Percentiles rank a stretch among this genome's conserved stretches.
Conservation (phyloP, 257 asterid species). For the Solanum sitiens region DNA sequence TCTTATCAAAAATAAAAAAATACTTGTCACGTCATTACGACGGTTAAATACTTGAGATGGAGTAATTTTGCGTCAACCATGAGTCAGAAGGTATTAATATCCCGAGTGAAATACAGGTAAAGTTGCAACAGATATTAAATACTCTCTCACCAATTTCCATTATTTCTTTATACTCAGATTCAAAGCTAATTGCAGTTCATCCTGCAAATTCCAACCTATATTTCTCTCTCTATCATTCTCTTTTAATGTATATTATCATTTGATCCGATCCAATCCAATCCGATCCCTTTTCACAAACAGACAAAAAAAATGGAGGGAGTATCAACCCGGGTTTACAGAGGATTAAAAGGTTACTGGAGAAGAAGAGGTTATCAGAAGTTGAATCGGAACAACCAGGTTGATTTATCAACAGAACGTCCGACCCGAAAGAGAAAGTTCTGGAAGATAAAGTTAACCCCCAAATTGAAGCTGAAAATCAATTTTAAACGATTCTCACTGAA, state of each 20-base stretch:
- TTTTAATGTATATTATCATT: not conserved
- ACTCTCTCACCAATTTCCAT: not conserved
- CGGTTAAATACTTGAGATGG: not conserved
- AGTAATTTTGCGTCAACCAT: not conserved
- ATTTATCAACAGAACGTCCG: not conserved
- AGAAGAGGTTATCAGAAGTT: constrained; percentile 19
- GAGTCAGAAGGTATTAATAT: not conserved
- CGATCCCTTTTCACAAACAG: not conserved
- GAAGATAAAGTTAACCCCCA: constrained; percentile 11
- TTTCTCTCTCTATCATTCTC: not conserved
- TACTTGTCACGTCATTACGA: rapidly evolving
- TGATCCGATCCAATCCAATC: not conserved
- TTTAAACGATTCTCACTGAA: constrained; percentile 13
- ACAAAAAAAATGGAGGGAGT: constrained; percentile 19
- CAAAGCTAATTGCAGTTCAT: not conserved
- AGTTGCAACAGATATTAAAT: not conserved
- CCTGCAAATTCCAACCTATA: not conserved
- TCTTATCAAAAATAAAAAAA: no score
- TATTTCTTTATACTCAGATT: not conserved
- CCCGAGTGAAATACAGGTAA: not conserved
- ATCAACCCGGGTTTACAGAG: not conserved
- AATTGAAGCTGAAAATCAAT: constrained; percentile 18
- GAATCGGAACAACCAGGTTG: constrained; percentile 5
- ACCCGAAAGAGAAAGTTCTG: constrained; percentile 10
- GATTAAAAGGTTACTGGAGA: constrained; percentile 21